Evolutionary conservation across 2,329 filamentous ascomycete species (phyloP), one percentile per base, ranked within the genome.

Genomic region (Phialocephala subalpina): DNA sequence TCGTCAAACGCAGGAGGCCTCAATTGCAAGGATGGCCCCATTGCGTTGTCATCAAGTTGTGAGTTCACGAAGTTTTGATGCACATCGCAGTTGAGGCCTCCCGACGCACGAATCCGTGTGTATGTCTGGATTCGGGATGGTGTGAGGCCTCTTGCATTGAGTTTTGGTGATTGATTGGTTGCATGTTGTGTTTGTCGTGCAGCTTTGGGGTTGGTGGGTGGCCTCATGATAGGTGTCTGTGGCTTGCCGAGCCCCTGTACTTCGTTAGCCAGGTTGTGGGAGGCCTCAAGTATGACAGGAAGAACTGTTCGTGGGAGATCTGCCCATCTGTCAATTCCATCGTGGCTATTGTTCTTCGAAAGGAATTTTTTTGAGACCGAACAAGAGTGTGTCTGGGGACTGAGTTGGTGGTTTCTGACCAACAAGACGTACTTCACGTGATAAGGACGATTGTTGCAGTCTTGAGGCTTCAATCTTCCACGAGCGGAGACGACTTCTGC

Each of bases 71-170:
- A 53, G 49, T 33, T 53, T 53, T 53, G 49, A 29, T 53, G 49
- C 49, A 29, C 49, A 53, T 53, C 49, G 49, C 49, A 53, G 49
- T 53, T 53, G 49, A 53, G 49, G 49, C 49, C 49, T 53, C 49
- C 49, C 49, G 49, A 53, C 25, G 49, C 49, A 53, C 49, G 16
- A 33, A 3, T 20, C 11, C 20, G 45, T 16, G 18, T 16, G 18
- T 6, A 42, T 5, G 40, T 16, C 49, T 33, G 1, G 8, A 53
- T 53, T n/a, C 3, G 49, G 49, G 49, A 53, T 20, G 49, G 49
- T n/a, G 22, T 53, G 49, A 53, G 49, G 49, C 49, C 49, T 53
- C 49, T 29, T 53, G 49, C 25, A 53, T 53, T 4, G 25, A 33
- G 14, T 27, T 1, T 3, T 53, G 22, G 49, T 53, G 11, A 22